Evolutionary conservation across 768 basidiomycete species (phyloP), one percentile per base, ranked within the genome.

Genomic region (Saitozyma sp.): DNA sequence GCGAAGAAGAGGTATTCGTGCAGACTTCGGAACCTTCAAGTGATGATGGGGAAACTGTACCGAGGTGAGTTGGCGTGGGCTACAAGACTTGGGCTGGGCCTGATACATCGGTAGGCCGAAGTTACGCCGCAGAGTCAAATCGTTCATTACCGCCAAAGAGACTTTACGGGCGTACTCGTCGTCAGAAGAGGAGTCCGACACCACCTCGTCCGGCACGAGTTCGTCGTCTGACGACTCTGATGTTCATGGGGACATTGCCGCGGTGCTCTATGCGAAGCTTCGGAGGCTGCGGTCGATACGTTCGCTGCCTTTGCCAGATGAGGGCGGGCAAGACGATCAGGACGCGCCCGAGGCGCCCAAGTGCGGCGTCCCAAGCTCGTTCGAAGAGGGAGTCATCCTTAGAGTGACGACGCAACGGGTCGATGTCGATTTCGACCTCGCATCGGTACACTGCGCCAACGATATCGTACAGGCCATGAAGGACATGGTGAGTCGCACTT

Each of bases 81-180:
- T n/a, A 5, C 29, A 5, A 29, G 5, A 29, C 29, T n/a, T n/a
- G 29, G 29, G 29, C 5, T 29, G 2, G 29, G 29, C 2, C 29
- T 29, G 29, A 29, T 29, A 29, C 5, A 5, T 2, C 5, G 29
- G 5, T 5, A 29, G 29, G 29, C 29, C 29, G 29, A 29, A 29
- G 5, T 5, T 29, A 5, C 29, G 29, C 29, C 29, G 29, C 29
- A 29, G 29, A 5, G 29, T 29, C 29, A 29, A 29, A 5, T 63
- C 65, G 2, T 60, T 63, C 29, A 19, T 52, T 14, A 59, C 65
- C 4, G 62, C 58, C 11, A 51, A 52, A 48, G 65, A 67, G 29
- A 52, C 20, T n/a, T 16, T 58, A 10, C 17, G 54, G 17, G 38
- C 50, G 10, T 52, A 46, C 48, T 62, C 60, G 9, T 17, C 50